Percentiles rank a stretch among this genome's conserved stretches.
Evolutionary conservation across 192 early-diverging fungal species (phyloP).

Genomic region (Backusella luteola): DNA sequence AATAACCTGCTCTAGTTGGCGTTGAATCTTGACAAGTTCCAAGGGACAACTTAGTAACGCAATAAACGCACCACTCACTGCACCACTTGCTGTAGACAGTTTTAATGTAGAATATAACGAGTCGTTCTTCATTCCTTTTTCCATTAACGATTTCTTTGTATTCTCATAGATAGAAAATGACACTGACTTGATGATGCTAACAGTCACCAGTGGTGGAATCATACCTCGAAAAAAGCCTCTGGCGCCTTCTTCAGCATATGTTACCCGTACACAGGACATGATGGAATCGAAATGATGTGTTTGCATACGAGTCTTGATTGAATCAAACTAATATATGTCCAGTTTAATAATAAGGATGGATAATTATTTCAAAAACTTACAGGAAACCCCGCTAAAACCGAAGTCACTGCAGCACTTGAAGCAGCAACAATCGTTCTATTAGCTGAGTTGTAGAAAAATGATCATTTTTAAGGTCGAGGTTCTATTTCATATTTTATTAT

Average conservation of each 20-base stretch:
- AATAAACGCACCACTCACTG: conserved; percentile 60
- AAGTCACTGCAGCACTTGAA: conserved; percentile 65
- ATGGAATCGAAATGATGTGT: conserved; percentile 83
- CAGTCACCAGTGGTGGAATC: conserved; percentile 77
- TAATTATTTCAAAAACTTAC: conserved; percentile 11
- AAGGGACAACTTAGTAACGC: conserved; percentile 70
- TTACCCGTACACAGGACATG: conserved; percentile 70
- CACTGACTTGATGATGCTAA: conserved; percentile 82
- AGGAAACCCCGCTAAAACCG: conserved; percentile 70
- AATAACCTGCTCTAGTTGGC: conserved; percentile 57
- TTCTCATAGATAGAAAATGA: conserved; percentile 87
- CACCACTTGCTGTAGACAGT: conserved; percentile 53
- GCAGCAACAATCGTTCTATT: conserved; percentile 69
- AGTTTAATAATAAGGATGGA: not conserved
- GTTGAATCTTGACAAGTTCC: conserved; percentile 75
- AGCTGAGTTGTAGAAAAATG: conserved; percentile 25
- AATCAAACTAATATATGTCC: conserved; percentile 68
- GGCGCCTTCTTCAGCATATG: conserved; percentile 78
- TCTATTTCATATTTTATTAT: not conserved
- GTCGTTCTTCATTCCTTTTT: conserved; percentile 35
- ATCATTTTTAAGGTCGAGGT: not conserved
- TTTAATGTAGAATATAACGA: conserved; percentile 38
- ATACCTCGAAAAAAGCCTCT: conserved; percentile 88
- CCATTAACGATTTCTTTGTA: conserved; percentile 56
- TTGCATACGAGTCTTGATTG: conserved; percentile 97